Evolutionary conservation across 345 rosid genomes (phyloP).

Genomic region (Aquilaria yunnanensis): DNA sequence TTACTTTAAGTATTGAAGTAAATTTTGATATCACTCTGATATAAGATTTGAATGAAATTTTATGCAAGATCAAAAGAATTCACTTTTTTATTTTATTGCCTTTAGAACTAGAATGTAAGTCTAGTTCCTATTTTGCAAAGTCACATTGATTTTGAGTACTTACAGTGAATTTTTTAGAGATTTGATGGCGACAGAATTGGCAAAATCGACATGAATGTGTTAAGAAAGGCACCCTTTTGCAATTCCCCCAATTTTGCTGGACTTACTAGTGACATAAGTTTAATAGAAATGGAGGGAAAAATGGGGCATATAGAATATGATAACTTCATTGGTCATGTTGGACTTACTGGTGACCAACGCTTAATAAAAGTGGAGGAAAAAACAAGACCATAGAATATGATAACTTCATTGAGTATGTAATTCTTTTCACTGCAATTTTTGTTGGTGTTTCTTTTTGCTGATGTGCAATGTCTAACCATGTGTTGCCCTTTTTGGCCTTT

Average conservation of each 20-base stretch:
- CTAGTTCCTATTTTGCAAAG: background rate
- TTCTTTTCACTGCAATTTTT: too few relatives aligned
- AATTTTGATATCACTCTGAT: too few relatives aligned
- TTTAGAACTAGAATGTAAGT: slow-evolving; percentile 92
- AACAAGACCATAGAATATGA: slow-evolving; percentile 79
- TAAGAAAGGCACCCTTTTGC: slow-evolving; percentile 72
- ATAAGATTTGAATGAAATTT: background rate
- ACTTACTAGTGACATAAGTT: slow-evolving; percentile 71
- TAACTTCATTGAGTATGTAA: slow-evolving; percentile 84
- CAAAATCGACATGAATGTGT: slow-evolving; percentile 67
- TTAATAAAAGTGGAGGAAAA: slow-evolving; percentile 73
- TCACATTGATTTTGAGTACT: background rate
- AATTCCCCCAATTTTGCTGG: slow-evolving; percentile 60
- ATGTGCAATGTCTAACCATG: background rate
- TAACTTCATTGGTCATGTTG: too few relatives aligned
- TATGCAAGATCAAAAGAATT: slow-evolving; percentile 84
- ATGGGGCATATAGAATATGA: too few relatives aligned
- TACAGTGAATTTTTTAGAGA: slow-evolving; percentile 70
- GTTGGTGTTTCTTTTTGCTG: too few relatives aligned
- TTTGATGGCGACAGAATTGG: slow-evolving; percentile 88
- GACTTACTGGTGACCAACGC: too few relatives aligned
- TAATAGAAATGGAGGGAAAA: too few relatives aligned
- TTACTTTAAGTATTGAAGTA: background rate
- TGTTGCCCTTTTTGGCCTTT: background rate
- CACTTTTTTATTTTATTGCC: slow-evolving; percentile 73